Base-by-base conservation (phyloP, 2,329 filamentous ascomycete genomes). In the Fusarium sp. region DNA sequence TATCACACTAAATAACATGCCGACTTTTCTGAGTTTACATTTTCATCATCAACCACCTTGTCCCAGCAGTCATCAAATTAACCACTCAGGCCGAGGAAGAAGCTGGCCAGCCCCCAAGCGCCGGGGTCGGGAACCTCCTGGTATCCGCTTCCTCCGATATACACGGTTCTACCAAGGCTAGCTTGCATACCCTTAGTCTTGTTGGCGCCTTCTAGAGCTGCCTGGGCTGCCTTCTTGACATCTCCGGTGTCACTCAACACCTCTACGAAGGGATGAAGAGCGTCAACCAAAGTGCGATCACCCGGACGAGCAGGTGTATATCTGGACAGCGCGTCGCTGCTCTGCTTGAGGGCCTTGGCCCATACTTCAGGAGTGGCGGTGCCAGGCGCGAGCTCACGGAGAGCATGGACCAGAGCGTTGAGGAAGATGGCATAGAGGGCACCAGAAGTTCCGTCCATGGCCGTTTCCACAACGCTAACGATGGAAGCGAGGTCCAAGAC, bases 171-270 rank as follows among this genome's bases (percentile, higher is more conserved):
- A 7, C 95, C 95, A 36, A 99, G 80, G 69, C 89, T 95, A 38
- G 95, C 92, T 75, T 90, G 87, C 93, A 99, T 97, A 24, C 90
- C 91, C 80, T 93, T 96, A 19, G 95, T 98, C 28, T 86, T 86
- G 64, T 94, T 89, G 5, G 93, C 90, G 1, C 90, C 95, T 42
- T 87, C 82, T 63, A 85, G 85, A 1, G 93, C 89, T 2, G 91
- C 92, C 69, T 87, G 81, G 0, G 92, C 92, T 7, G 95, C 93
- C 73, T 87, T 82, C 65, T 86, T 83, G 19, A 95, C 75, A 72
- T 91, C 85, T 12, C 85, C 86, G 1, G 87, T 88, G 70, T 84
- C 77, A 7, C 78, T 81, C 3, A 98, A 83, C 4, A 83, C 85
- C 39, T 92, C 85, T 47, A 96, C 88, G 73, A 98, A 99, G 2